Evolutionary conservation across 2,329 filamentous ascomycete genomes (phyloP).

Genomic region (Sarocladium strictum): DNA sequence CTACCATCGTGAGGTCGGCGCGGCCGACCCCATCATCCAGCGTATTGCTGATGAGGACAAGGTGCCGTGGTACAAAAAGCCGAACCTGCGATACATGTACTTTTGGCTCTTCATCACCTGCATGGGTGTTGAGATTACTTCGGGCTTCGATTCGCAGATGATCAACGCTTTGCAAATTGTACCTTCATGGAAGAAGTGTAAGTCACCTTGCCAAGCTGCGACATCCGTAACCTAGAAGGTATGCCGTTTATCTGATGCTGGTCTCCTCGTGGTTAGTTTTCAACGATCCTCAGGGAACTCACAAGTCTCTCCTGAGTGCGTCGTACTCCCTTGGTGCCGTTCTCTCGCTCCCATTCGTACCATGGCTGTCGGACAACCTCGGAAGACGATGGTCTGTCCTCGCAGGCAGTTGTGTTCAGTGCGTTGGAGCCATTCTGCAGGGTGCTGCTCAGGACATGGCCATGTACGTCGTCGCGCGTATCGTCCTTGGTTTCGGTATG

Average conservation of each 20-base stretch:
- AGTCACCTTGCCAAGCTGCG: slow-evolving; percentile 13
- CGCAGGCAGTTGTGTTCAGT: slow-evolving; percentile 33
- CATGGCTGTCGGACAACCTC: slow-evolving; percentile 46
- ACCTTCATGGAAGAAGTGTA: slow-evolving; percentile 28
- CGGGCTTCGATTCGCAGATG: slow-evolving; percentile 39
- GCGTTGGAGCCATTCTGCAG: slow-evolving; percentile 48
- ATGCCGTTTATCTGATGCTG: neutral
- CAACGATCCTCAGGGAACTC: slow-evolving; percentile 5
- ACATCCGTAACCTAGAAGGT: neutral
- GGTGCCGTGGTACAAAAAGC: slow-evolving; percentile 51
- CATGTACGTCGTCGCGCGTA: slow-evolving; percentile 56
- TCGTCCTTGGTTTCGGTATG: slow-evolving; percentile 51
- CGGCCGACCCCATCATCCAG: slow-evolving; percentile 12
- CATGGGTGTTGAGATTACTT: slow-evolving; percentile 47
- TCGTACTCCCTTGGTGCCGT: slow-evolving; percentile 56
- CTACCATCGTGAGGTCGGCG: slow-evolving; percentile 6
- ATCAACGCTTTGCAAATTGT: slow-evolving; percentile 38
- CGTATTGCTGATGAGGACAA: slow-evolving; percentile 27
- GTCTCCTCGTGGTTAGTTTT: neutral
- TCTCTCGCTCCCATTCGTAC: slow-evolving; percentile 50
- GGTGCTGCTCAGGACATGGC: slow-evolving; percentile 13
- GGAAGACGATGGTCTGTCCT: slow-evolving; percentile 25
- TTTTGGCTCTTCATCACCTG: slow-evolving; percentile 45
- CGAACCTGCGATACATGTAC: slow-evolving; percentile 51
- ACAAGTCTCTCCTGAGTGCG: slow-evolving; percentile 33